phyloP scores from a whole-genome alignment of 306 rosid genomes.

The Trifolium repens region DNA sequence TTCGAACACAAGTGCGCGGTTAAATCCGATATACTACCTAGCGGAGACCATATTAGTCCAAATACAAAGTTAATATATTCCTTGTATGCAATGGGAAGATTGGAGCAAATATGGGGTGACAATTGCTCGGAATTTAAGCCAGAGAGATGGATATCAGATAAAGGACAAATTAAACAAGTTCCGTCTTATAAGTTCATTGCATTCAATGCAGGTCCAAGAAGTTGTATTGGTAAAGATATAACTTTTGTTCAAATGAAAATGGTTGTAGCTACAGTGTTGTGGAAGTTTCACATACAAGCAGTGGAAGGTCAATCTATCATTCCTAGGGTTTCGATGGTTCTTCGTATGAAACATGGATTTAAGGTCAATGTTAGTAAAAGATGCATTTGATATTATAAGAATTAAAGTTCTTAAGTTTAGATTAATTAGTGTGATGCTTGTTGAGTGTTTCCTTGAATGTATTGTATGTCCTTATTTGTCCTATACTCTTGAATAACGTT shows the following conservation, averaged over 20 bases:
- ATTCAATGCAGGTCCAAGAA: conserved; percentile 18
- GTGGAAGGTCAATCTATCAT: not conserved
- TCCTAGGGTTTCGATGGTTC: not conserved
- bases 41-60: too few species aligned
- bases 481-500: too few species aligned
- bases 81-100: too few species aligned
- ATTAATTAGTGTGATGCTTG: too few species aligned
- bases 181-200: not conserved
- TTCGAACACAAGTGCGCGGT: not conserved
- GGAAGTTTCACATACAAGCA: not conserved
- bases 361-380: not conserved
- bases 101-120: too few species aligned
- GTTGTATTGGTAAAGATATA: conserved; percentile 5
- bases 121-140: too few species aligned
- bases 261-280: not conserved
- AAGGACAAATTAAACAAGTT: too few species aligned
- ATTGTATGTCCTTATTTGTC: too few species aligned
- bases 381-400: not conserved
- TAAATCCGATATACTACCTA: not conserved
- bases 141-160: too few species aligned
- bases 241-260: conserved; percentile 10
- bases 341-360: conserved; percentile 13
- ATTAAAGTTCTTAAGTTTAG: too few species aligned
- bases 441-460: too few species aligned
- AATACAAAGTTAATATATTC: too few species aligned